Evolutionary conservation across 106 monocot genomes (phyloP), one percentile per base, ranked within the genome.

Genomic region (Amphibolis antarctica): DNA sequence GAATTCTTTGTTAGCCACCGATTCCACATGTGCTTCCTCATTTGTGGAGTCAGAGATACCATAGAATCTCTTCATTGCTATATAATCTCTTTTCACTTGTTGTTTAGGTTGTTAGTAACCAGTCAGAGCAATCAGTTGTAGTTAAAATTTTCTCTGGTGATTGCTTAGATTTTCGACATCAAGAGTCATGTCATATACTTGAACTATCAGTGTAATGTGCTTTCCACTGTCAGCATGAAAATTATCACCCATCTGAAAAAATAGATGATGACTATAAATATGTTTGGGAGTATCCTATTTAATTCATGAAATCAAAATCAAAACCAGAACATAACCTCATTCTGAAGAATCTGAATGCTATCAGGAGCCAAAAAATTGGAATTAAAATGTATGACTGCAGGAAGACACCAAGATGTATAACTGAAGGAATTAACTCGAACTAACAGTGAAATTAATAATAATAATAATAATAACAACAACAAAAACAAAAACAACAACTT

Each of bases 101-200:
- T 44, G 0, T 56, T 22, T n/a, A 44, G 46, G 55, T n/a, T n/a
- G 55, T 30, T 68, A 68, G 23, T 58, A 57, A 57, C 69, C 61
- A 28, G 47, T 31, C 54, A 70, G 60, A 42, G 55, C 14, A 50
- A 11, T 50, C 49, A 28, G 20, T 27, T 53, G 22, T 28, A 7
- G n/a, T 1, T 44, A 45, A 6, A 46, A 14, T 64, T 46, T 28
- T 30, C 20, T 42, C 19, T 62, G 2, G 36, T 36, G 36, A 36
- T 59, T 30, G 0, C 44, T 67, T 53, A 28, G 19, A 14, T 5
- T 60, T 44, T 42, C 50, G 70, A n/a, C n/a, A n/a, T 81, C 72
- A 87, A 46, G 82, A 87, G 70, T 66, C 80, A 67, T 82, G 86
- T 64, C 79, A 60, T n/a, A n/a, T 69, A 67, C 79, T 77, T 86